Base-by-base conservation (phyloP, 2,329 filamentous ascomycete species). In the Dothidotthia symphoricarpi region DNA sequence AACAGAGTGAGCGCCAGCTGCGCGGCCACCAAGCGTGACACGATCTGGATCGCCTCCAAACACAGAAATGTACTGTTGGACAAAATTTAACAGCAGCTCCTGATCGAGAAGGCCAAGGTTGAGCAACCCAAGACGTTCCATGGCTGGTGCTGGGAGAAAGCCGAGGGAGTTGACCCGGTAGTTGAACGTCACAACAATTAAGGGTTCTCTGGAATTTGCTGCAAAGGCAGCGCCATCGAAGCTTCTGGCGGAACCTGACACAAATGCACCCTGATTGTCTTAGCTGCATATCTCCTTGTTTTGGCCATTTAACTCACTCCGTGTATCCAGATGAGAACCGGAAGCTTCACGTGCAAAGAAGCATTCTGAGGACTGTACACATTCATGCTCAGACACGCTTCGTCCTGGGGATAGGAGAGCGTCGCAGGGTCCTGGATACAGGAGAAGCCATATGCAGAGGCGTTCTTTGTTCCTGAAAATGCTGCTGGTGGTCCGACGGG, bases 341-440 rank as follows among this genome's bases (percentile, higher is more conserved):
- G 57, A 3, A 61, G 33, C 25, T 54, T 57, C n/a, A 43, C 34
- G 15, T 37, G 37, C 6, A 38, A 22, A 13, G 41, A 41, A 6
- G 49, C 26, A 7, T 51, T 43, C 34, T 53, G 45, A 3, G 54
- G 53, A 1, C 56, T 45, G 28, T 53, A 58, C 8, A 61, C 49
- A 15, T 61, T 61, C 45, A 61, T 39, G 36, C 34, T 61, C 28
- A 61, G 25, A 36, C 56, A 59, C 4, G 56, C 56, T 26, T 59
- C 56, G 19, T 45, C 36, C 24, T 50, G 43, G 1, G 43, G 36
- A 28, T 52, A 58, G 0, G 47, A 24, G 1, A 51, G 39, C 24
- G 2, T 74, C 71, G 16, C 53, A 39, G 34, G 61, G 59, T 71
- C 68, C 34, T 74, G 71, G 2, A 67, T 48, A 28, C 72, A 75